Base-by-base conservation (phyloP, 2,329 filamentous ascomycete genomes). In the Pseudodiploospora longispora region DNA sequence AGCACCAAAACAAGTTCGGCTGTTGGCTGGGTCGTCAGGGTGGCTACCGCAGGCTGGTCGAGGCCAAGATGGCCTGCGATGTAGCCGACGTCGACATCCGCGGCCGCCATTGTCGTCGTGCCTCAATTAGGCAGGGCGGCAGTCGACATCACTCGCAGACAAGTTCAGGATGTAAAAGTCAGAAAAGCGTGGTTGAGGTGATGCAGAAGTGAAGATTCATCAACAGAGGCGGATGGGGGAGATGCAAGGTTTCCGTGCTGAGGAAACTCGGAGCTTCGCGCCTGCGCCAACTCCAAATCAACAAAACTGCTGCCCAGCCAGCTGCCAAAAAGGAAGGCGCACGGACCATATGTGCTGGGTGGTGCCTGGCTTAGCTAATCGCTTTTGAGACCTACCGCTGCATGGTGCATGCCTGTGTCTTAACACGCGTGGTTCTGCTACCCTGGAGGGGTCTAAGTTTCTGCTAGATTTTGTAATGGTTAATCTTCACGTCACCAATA, bases 1-100 rank as follows among this genome's bases (percentile, higher is more conserved):
- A 98, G 73, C 36, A 78, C 71, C 47, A 78, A 75, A 52, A 96
- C 85, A 28, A 95, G 79, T 9, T 94, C 87, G 50, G 76, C 70
- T 4, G 89, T 96, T 40, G 86, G 86, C 34, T 76, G 72, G 46
- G 82, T 79, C 35, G 82, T 70, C 54, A 82, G 66, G 27, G 75
- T 71, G 39, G 74, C 68, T 40, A 91, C 61, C 28, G 76, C 79
- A 19, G 74, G 69, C 65, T 87, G 75, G 29, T 83, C 76, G 61
- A 90, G 68, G 59, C 78, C 76, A 57, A 85, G 78, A 59, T 87
- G 83, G 62, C 78, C 75, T 62, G 85, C 81, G 56, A 91, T 69
- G 67, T 86, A 88, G 65, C 76, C 77, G 53, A 83, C 70, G 68
- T 91, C 85, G 58, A 89, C 63, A 52, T 60, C 64, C 49, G 63